Evolutionary conservation across 2,329 filamentous ascomycete species (phyloP), one percentile per base, ranked within the genome.

Genomic region (Aspergillus transmontanensis): DNA sequence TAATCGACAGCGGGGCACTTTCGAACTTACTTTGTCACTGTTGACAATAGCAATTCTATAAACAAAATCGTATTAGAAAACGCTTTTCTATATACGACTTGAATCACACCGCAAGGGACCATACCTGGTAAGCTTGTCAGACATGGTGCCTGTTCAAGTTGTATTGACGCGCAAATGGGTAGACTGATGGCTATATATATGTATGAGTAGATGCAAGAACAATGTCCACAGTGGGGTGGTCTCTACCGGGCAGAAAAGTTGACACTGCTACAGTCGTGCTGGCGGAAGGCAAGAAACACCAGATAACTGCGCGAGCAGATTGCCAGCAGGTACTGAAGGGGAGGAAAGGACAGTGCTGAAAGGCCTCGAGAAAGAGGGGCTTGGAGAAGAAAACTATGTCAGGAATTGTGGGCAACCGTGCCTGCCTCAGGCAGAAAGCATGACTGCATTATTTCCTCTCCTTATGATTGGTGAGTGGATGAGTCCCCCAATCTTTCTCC

Each of bases 41-140:
- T 94, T 98, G 85, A 99, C 92, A 84, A 99, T 99, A 76, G 95
- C 95, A 84, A 99, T 94, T 91, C 95, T 96, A 76, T 55, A 71
- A 65, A 39, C 59, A 61, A 58, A 62, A 58, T 71, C 32, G 21
- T n/a, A 36, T 71, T 60, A 69, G 64, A 14, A 16, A 11, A 23
- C 30, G 39, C 21, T 19, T 16, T 32, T 16, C 36, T 26, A 46
- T 6, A 51, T 23, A 28, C 10, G 34, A 19, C 7, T 9, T 34
- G 26, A 11, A 21, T 16, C 14, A 55, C 21, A 16, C 12, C 23
- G 26, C 14, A 21, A 19, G 16, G 16, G 56, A 36, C 54, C 89
- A 73, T 89, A 97, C 93, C 94, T 92, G 74, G 94, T 98, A 75
- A 97, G 88, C 83, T 91, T 97, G 86, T 97, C 93, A 78, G 92